phyloP scores from a whole-genome alignment of 192 early-diverging fungal genomes.

The Linnemannia schmuckeri region DNA sequence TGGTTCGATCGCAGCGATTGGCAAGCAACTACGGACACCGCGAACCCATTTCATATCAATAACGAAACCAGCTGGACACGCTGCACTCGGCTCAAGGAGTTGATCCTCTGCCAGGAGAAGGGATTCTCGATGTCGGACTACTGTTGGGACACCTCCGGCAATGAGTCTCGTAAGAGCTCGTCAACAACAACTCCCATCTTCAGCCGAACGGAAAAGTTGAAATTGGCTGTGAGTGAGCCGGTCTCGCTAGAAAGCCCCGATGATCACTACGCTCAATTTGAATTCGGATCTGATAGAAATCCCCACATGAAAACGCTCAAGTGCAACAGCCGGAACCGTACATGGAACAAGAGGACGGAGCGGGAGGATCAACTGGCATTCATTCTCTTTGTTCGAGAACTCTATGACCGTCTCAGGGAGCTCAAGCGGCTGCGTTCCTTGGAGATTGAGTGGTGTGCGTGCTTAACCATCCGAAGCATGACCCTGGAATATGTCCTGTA shows the following conservation, averaged over 20 bases:
- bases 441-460: slow-evolving; percentile 5
- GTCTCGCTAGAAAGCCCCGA: background rate
- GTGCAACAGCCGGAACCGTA: background rate
- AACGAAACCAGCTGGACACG: background rate
- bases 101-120: background rate
- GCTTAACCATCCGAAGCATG: background rate
- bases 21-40: background rate
- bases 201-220: background rate
- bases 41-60: background rate
- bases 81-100: slow-evolving; percentile 6
- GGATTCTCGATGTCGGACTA: background rate
- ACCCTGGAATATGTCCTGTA: background rate
- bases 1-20: background rate
- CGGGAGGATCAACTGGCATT: background rate
- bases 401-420: background rate
- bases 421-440: background rate
- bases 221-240: background rate
- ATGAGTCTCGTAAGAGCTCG: background rate
- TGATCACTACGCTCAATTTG: background rate
- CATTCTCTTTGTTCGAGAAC: background rate
- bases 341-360: background rate
- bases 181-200: background rate
- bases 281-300: background rate
- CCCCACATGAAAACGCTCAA: background rate
- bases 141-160: background rate